Percentiles rank a stretch among this genome's conserved stretches.
Evolutionary conservation across 2,329 filamentous ascomycete species (phyloP).

Genomic region (Talaromyces sp.): DNA sequence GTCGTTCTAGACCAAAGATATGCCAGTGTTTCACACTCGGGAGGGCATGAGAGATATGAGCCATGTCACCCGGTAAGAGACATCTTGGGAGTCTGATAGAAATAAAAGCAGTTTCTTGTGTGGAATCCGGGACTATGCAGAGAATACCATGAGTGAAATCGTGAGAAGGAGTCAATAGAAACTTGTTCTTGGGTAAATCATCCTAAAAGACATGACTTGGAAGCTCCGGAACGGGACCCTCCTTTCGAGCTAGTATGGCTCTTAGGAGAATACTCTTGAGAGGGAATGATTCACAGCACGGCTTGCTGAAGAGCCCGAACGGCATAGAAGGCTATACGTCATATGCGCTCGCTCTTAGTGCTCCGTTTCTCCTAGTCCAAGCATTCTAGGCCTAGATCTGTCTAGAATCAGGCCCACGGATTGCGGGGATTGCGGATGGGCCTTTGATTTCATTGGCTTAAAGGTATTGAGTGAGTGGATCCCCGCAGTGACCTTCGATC

Average conservation of each 20-base stretch:
- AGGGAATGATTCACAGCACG: neutral
- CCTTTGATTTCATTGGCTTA: neutral
- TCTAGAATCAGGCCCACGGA: too few species aligned
- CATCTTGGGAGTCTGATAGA: neutral
- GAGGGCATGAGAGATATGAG: constrained; percentile 1
- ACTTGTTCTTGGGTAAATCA: too few species aligned
- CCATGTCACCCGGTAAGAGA: neutral
- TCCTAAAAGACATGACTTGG: constrained; percentile 4
- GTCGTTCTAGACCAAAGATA: neutral
- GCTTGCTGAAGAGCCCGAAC: neutral
- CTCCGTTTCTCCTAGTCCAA: neutral
- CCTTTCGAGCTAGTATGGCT: constrained; percentile 5
- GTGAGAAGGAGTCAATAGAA: neutral
- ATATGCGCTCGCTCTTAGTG: neutral
- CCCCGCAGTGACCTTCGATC: too few species aligned
- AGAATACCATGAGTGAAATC: neutral
- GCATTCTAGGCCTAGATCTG: neutral
- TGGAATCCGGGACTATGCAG: neutral
- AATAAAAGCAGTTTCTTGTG: neutral
- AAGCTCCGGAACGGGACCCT: neutral
- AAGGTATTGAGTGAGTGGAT: too few species aligned
- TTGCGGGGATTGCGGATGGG: neutral
- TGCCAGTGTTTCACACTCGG: neutral
- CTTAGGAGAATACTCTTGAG: neutral
- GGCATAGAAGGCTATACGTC: neutral